phyloP scores from a whole-genome alignment of 2,329 filamentous ascomycete species.

The Exserohilum rostratum region DNA sequence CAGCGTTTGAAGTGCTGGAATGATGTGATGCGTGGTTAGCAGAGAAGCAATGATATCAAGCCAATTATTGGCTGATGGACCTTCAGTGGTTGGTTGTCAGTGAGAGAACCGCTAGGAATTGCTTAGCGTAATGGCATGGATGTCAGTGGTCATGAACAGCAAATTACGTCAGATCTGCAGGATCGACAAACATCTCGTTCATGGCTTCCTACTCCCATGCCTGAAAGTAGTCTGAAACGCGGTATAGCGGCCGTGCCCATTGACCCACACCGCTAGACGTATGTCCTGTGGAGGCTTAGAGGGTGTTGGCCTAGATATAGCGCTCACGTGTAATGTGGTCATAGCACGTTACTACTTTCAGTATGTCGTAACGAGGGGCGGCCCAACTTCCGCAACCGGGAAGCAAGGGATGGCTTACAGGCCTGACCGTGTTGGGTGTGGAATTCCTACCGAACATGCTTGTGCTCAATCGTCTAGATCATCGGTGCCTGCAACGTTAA shows the following conservation, averaged over 20 bases:
- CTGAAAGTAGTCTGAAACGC: constrained; percentile 36
- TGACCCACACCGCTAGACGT: constrained; percentile 39
- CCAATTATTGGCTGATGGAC: constrained; percentile 39
- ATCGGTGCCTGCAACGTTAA: constrained; percentile 77
- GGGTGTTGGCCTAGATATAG: constrained; percentile 40
- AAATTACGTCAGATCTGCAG: constrained; percentile 38
- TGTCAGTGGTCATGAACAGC: constrained; percentile 46
- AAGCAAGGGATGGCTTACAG: constrained; percentile 44
- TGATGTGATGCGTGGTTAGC: constrained; percentile 46
- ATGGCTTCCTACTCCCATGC: constrained; percentile 35
- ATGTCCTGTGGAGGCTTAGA: constrained; percentile 35
- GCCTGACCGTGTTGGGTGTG: constrained; percentile 39
- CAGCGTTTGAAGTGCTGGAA: constrained; percentile 35
- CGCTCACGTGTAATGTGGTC: constrained; percentile 37
- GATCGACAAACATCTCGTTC: constrained; percentile 43
- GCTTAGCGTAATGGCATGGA: constrained; percentile 42
- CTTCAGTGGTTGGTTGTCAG: constrained; percentile 47
- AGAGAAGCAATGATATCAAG: constrained; percentile 45
- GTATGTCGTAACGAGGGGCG: constrained; percentile 39
- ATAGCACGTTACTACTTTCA: constrained; percentile 37
- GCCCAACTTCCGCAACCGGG: constrained; percentile 39
- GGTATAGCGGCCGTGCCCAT: constrained; percentile 44
- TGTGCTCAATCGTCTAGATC: constrained; percentile 54
- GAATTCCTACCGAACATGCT: constrained; percentile 36
- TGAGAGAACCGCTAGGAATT: constrained; percentile 45